Evolutionary conservation across 768 basidiomycete species (phyloP).

Genomic region (Filobasidium wieringae): DNA sequence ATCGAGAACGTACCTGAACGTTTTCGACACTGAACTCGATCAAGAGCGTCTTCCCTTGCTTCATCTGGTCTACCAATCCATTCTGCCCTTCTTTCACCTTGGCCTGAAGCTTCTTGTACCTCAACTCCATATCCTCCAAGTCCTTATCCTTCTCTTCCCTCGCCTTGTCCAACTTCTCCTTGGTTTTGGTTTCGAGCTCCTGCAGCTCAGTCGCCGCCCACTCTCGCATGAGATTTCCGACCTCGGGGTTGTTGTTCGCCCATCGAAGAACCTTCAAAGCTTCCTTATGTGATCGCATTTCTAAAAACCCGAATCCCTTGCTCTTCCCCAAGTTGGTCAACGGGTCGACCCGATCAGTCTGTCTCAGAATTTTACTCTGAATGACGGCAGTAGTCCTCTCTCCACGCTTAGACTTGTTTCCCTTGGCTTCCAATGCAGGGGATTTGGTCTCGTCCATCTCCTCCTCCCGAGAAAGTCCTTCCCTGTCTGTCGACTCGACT

Average conservation of each 20-base stretch:
- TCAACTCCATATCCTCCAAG: slow-evolving; percentile 43
- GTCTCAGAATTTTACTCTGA: slow-evolving; percentile 86
- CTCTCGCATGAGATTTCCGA: slow-evolving; percentile 53
- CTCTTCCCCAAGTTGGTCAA: slow-evolving; percentile 75
- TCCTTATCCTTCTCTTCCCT: slow-evolving; percentile 18
- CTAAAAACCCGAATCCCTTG: slow-evolving; percentile 91
- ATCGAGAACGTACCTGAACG: slow-evolving; percentile 48
- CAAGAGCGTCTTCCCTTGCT: slow-evolving; percentile 51
- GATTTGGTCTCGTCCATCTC: slow-evolving; percentile 44
- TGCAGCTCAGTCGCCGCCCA: slow-evolving; percentile 76
- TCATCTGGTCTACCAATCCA: slow-evolving; percentile 31
- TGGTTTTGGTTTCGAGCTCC: slow-evolving; percentile 36
- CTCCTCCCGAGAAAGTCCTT: slow-evolving; percentile 62
- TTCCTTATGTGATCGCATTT: slow-evolving; percentile 76
- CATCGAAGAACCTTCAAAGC: slow-evolving; percentile 82
- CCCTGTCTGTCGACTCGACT: slow-evolving; percentile 52
- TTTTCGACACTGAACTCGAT: slow-evolving; percentile 98
- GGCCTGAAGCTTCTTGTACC: slow-evolving; percentile 52
- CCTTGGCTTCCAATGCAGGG: slow-evolving; percentile 28
- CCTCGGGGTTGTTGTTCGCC: slow-evolving; percentile 77
- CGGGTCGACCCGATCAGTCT: slow-evolving; percentile 76
- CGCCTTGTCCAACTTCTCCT: slow-evolving; percentile 27
- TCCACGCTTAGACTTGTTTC: slow-evolving; percentile 38
- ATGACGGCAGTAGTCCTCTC: slow-evolving; percentile 50
- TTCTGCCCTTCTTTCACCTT: slow-evolving; percentile 43